Percentiles rank a stretch among this genome's conserved stretches.
Conservation (phyloP, 2,329 filamentous ascomycete species). For the Pseudogymnoascus sp. region DNA sequence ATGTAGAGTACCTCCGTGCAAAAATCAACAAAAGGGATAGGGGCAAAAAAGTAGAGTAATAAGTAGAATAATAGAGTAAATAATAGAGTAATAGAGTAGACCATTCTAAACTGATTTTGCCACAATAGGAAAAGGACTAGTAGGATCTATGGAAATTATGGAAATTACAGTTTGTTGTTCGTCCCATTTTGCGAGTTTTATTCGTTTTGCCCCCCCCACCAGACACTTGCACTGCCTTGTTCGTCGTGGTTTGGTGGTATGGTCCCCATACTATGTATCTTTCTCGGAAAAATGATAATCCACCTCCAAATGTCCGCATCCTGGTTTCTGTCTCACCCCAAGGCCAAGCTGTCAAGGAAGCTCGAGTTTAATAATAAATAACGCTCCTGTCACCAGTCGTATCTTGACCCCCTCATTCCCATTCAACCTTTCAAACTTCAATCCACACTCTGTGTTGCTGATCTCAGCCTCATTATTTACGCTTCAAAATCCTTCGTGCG, state of each 20-base stretch:
- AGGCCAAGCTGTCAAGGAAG: slow-evolving; percentile 7
- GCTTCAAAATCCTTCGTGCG: slow-evolving; percentile 6
- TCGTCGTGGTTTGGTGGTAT: neutral
- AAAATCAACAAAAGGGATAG: neutral
- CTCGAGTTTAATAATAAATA: slow-evolving; percentile 9
- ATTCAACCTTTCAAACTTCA: neutral
- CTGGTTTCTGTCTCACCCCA: slow-evolving; percentile 7
- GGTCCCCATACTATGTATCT: neutral
- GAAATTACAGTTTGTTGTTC: neutral
- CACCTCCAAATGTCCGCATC: slow-evolving; percentile 4
- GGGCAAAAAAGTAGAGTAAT: neutral
- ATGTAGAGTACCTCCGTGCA: neutral
- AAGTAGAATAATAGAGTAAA: neutral
- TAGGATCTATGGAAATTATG: slow-evolving; percentile 4
- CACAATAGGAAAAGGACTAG: neutral
- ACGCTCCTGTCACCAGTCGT: neutral
- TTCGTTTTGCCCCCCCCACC: too few relatives aligned
- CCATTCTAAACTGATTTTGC: neutral
- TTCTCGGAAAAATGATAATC: neutral
- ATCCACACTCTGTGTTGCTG: neutral
- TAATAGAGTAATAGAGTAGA: neutral
- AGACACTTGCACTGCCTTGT: slow-evolving; percentile 2
- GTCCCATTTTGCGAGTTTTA: neutral
- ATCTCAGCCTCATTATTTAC: slow-evolving; percentile 6
- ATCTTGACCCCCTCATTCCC: slow-evolving; percentile 1